Evolutionary conservation across 106 monocot species (phyloP), one percentile per base, ranked within the genome.

Genomic region (Vanilla planifolia): DNA sequence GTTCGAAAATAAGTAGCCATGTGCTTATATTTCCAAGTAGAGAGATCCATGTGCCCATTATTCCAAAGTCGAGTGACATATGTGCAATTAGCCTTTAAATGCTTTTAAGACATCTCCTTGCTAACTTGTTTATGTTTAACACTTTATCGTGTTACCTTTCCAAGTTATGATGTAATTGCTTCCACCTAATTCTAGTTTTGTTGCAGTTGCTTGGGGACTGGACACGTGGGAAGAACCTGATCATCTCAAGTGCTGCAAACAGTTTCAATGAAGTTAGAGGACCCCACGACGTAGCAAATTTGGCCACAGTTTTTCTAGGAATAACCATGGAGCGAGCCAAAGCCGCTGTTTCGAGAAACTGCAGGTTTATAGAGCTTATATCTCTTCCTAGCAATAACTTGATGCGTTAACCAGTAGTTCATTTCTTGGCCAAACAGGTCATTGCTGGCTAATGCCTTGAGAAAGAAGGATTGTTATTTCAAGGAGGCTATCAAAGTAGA

Each of bases 171-270:
- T n/a, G n/a, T n/a, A n/a, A n/a, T n/a, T n/a, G n/a, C n/a, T n/a
- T n/a, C n/a, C n/a, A n/a, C n/a, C n/a, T n/a, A n/a, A n/a, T n/a
- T n/a, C n/a, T n/a, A 48, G 35, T 21, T 57, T 45, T 57, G 35
- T 19, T 36, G 33, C 63, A 98, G 96, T 56, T 85, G 25, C 67
- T 98, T 21, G 81, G 76, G 32, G 83, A 82, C 48, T 88, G 84
- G 87, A 91, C 84, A 7, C 73, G 72, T 36, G 96, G 87, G 28
- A 98, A 85, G 40, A 98, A 91, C 64, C 65, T 98, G 34, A 87
- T 98, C 35, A 67, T 98, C 39, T 87, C 96, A 70, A 82, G 96
- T 66, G 78, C 84, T 56, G 91, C 91, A 43, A 33, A 51, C 11
- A 80, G 62, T 67, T 81, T 73, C 51, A 78, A 72, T 77, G 74